These are phyloP conservation scores for Colletotrichum liaoningense DNA, from an alignment of 2,329 filamentous ascomycete genomes.

Conservation along the genomic window DNA sequence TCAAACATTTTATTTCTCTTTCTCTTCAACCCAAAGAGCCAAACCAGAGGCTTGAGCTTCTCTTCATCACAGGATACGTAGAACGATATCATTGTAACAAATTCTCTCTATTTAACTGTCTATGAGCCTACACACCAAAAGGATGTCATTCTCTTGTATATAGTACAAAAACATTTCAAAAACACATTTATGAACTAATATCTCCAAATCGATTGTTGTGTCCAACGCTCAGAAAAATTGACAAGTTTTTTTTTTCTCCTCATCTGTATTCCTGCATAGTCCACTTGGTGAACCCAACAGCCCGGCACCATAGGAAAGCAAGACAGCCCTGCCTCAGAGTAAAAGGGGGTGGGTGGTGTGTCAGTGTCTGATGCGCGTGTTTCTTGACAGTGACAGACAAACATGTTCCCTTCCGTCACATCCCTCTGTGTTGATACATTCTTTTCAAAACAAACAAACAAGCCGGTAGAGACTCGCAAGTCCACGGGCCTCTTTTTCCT, in stretches of 20 bases:
- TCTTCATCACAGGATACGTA: constrained; percentile 24
- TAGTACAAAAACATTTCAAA: background rate
- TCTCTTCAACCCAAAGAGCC: background rate
- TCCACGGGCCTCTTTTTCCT: background rate
- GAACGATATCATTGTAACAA: constrained; percentile 34
- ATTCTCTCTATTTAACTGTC: background rate
- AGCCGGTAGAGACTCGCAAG: background rate
- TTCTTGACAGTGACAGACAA: background rate
- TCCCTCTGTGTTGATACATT: no score
- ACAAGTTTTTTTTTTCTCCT: no score
- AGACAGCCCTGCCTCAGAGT: constrained; percentile 1
- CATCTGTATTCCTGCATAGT: background rate
- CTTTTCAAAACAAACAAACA: background rate
- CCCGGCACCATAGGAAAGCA: background rate
- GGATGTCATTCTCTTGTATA: background rate
- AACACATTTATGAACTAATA: background rate
- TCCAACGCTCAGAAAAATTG: no score
- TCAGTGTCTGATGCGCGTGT: no score
- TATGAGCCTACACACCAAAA: background rate
- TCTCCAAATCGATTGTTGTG: no score
- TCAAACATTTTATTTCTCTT: background rate
- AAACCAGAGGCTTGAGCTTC: constrained; percentile 18
- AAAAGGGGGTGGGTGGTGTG: background rate
- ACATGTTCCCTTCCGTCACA: background rate
- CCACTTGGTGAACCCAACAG: background rate